These are phyloP conservation scores for Chionographis japonica DNA, from an alignment of 106 monocot genomes.

Conservation along the genomic window DNA sequence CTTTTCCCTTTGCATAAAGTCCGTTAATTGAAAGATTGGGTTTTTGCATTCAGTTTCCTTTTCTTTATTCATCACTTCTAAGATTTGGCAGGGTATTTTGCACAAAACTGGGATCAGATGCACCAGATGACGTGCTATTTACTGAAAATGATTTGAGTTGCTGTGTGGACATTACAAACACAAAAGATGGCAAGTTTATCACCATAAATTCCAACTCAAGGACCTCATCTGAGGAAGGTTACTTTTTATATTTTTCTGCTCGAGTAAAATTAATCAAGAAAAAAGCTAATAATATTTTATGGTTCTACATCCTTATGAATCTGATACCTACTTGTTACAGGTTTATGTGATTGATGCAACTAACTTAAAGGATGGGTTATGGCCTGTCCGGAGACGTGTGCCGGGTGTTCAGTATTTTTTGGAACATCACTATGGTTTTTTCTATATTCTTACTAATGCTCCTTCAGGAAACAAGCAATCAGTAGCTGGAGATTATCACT, in stretches of 20 bases:
- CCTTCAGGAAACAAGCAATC: conserved; percentile 25
- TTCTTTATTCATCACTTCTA: conserved; percentile 8
- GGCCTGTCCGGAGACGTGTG: conserved; percentile 54
- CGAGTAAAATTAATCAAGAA: not conserved
- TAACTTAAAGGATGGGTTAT: conserved; percentile 46
- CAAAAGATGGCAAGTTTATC: conserved; percentile 89
- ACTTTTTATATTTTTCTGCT: conserved; percentile 26
- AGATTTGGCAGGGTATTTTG: conserved; percentile 57
- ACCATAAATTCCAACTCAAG: conserved; percentile 95
- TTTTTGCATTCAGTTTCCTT: not conserved
- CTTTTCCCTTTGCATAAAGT: not conserved
- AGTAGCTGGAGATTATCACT: conserved; percentile 43
- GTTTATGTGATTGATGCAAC: conserved; percentile 69
- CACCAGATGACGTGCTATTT: conserved; percentile 53
- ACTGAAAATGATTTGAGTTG: conserved; percentile 58
- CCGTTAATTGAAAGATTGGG: not conserved
- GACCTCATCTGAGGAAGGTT: conserved; percentile 94
- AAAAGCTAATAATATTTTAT: not conserved
- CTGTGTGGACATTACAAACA: conserved; percentile 87
- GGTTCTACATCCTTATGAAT: conserved; percentile 3
- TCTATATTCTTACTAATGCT: conserved; percentile 94
- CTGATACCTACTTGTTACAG: conserved; percentile 43
- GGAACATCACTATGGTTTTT: conserved; percentile 86
- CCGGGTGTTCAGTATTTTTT: conserved; percentile 87
- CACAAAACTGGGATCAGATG: conserved; percentile 41